Evolutionary conservation across 192 early-diverging fungal genomes (phyloP).

Genomic region (Backusella mclennaniae): DNA sequence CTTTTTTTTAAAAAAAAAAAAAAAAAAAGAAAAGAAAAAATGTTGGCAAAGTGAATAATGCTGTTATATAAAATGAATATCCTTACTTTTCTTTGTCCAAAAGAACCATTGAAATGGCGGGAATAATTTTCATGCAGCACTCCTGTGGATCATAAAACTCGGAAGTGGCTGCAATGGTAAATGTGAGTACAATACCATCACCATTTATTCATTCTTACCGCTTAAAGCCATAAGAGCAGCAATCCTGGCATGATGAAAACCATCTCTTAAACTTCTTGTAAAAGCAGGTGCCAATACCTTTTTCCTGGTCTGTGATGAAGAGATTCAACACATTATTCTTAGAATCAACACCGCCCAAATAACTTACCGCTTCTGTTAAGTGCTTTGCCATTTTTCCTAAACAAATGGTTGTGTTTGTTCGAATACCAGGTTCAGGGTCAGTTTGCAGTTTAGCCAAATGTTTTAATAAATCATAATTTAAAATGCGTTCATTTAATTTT

Average conservation of each 20-base stretch:
- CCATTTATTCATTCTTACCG: constrained; percentile 24
- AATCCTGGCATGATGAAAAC: constrained; percentile 83
- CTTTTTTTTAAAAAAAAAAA: not conserved
- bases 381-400: constrained; percentile 87
- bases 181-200: not conserved
- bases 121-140: constrained; percentile 71
- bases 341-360: not conserved
- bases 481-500: constrained; percentile 67
- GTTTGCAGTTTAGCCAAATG: constrained; percentile 87
- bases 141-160: constrained; percentile 73
- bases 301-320: constrained; percentile 58
- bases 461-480: constrained; percentile 83
- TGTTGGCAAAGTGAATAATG: not conserved
- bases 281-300: constrained; percentile 85
- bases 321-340: not conserved
- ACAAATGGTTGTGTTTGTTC: constrained; percentile 95
- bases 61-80: not conserved
- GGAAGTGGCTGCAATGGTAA: constrained; percentile 52
- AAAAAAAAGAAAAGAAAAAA: not conserved
- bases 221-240: constrained; percentile 81
- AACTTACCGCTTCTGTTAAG: constrained; percentile 66
- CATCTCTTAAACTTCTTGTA: constrained; percentile 77
- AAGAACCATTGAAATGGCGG: constrained; percentile 63
- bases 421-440: constrained; percentile 93
- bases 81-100: constrained; percentile 77